These are phyloP conservation scores for Irpex lacteus DNA, from an alignment of 1,284 basidiomycete genomes.

Conservation along the genomic window DNA sequence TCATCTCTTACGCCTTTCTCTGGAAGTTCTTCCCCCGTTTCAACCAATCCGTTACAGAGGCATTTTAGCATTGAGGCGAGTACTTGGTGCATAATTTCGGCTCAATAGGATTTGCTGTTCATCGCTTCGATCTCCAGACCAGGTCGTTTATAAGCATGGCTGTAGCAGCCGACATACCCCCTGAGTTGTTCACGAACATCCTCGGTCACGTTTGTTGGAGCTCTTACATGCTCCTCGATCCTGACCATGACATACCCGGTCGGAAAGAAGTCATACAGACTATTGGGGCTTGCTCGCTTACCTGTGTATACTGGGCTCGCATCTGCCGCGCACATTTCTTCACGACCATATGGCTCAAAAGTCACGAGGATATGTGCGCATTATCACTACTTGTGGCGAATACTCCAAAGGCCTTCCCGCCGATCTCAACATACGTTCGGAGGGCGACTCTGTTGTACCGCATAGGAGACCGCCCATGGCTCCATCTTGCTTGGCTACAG, in stretches of 20 bases:
- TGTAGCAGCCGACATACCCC: background rate
- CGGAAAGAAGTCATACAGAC: background rate
- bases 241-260: no score
- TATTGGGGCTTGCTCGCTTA: background rate
- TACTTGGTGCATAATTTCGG: no score
- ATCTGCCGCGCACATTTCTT: background rate
- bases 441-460: background rate
- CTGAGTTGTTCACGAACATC: background rate
- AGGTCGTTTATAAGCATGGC: background rate
- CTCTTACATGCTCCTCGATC: background rate
- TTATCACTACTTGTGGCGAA: background rate
- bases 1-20: no score
- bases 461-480: background rate
- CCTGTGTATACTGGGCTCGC: background rate
- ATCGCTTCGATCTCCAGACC: no score
- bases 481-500: background rate
- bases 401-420: background rate
- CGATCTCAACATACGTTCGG: background rate
- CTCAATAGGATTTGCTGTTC: no score
- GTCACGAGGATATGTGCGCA: background rate
- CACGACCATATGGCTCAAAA: background rate
- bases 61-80: no score
- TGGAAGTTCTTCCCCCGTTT: no score
- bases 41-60: no score
- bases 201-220: background rate